Evolutionary conservation across 768 basidiomycete genomes (phyloP), one percentile per base, ranked within the genome.

Genomic region (Hygrocybe coccinea): DNA sequence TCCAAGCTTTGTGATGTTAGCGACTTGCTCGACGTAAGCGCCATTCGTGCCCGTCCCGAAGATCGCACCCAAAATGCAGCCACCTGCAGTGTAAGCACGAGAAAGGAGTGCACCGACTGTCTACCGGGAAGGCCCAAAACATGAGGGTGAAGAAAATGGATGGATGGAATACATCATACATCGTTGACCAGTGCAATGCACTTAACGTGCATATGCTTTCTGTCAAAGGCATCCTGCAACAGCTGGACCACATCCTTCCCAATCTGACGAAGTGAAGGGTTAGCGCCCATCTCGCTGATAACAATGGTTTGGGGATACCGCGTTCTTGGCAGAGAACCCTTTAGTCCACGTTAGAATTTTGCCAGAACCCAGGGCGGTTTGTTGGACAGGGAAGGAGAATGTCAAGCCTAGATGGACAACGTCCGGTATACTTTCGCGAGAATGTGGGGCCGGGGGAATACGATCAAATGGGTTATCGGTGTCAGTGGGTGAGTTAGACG

Each of bases 21-120:
- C 78, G 79, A 94, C 75, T 61, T 89, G 79, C 69, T 98, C 95
- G 48, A 99, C 82, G 71, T 97, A 99, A 10, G 97, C 97, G 29
- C 97, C 97, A 66, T 99, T 99, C 5, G 97, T 98, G 15, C 97
- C 97, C 0, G 97, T 99, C 22, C 97, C 97, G 67, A 98, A 98
- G 64, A 98, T 98, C 53, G 87, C 87, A 46, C 87, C 89, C 34
- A 95, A 81, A 14, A 93, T 75, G 64, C 91, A 95, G 5, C 89
- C 89, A 17, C 97, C 97, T 3, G 85, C 82, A n/a, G 89, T 89
- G 67, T 99, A 99, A 8, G 94, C 89, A 45, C 92, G 82, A 10
- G 95, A 95, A 25, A 99, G 76, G 44, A 97, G 80, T 5, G 97
- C 91, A 29, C 97, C 97, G 21, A 97, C 95, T 19, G 97, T 99